A percentile compares a stretch with the other conserved stretches of the same genome.
phyloP scores from a whole-genome alignment of 805 yeast species.

The Starmerella bombi region DNA sequence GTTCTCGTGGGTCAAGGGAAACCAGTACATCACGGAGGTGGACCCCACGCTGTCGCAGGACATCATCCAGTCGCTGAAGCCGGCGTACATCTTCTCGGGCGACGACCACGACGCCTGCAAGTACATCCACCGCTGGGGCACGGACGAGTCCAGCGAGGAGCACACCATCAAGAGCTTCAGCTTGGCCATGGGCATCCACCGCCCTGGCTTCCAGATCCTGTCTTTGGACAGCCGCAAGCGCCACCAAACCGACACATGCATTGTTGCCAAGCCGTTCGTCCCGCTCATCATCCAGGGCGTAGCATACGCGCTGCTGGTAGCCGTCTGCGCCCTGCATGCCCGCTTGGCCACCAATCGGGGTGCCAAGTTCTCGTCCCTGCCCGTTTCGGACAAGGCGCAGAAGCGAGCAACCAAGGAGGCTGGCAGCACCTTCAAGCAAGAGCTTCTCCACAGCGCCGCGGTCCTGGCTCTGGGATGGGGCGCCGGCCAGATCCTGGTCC shows the following conservation, averaged over 20 bases:
- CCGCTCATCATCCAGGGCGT: slow-evolving; percentile 24
- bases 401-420: no score
- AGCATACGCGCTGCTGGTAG: not conserved
- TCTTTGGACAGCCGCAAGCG: slow-evolving; percentile 34
- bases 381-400: no score
- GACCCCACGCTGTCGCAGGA: slow-evolving; percentile 45
- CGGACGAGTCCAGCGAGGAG: slow-evolving; percentile 39
- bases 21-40: slow-evolving; percentile 84
- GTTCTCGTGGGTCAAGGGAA: slow-evolving; percentile 63
- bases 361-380: not conserved
- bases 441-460: no score
- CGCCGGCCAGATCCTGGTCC: slow-evolving; percentile 4
- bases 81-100: slow-evolving; percentile 67
- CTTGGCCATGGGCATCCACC: slow-evolving; percentile 79
- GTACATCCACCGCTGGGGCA: slow-evolving; percentile 39
- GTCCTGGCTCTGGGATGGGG: slow-evolving; percentile 1
- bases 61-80: slow-evolving; percentile 46
- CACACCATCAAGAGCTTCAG: slow-evolving; percentile 79
- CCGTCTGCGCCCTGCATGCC: not conserved
- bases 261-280: slow-evolving; percentile 24
- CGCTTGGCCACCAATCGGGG: not conserved
- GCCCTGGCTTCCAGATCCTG: slow-evolving; percentile 77
- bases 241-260: slow-evolving; percentile 24
- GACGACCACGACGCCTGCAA: slow-evolving; percentile 97
- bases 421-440: no score